Conservation (phyloP, 441 rosid genomes). For the Gossypium schwendimanii region DNA sequence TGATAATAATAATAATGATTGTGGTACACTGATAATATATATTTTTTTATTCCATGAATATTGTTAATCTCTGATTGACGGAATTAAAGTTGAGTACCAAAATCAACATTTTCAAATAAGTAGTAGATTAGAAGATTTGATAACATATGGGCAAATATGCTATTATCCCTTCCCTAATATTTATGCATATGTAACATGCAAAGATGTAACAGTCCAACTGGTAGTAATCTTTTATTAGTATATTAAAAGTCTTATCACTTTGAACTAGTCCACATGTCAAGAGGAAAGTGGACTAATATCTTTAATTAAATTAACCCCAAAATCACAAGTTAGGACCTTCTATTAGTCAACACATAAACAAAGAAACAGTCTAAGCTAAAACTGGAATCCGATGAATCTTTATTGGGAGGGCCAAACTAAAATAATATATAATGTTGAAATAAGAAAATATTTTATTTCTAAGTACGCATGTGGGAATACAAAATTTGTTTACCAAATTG, state of each 20-base stretch:
- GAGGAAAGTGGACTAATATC: neutral
- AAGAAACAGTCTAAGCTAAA: neutral
- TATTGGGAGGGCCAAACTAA: neutral
- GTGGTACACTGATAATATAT: no score
- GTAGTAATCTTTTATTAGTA: neutral
- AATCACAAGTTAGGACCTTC: neutral
- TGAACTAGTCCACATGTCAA: neutral
- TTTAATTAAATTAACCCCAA: neutral
- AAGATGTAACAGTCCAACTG: neutral
- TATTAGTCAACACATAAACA: neutral
- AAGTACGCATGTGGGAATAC: neutral
- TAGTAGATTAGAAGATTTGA: no score
- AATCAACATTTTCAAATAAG: no score
- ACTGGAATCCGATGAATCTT: no score
- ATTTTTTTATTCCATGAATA: no score
- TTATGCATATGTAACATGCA: no score
- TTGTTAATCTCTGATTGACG: no score
- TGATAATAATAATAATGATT: no score
- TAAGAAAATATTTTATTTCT: neutral
- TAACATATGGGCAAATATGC: no score
- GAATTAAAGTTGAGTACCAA: no score
- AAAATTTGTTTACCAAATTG: no score
- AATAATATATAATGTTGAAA: neutral
- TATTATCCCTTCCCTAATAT: no score
- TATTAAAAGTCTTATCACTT: neutral